These are phyloP conservation scores for Salvia splendens DNA, from an alignment of 257 asterid genomes.

Conservation along the genomic window DNA sequence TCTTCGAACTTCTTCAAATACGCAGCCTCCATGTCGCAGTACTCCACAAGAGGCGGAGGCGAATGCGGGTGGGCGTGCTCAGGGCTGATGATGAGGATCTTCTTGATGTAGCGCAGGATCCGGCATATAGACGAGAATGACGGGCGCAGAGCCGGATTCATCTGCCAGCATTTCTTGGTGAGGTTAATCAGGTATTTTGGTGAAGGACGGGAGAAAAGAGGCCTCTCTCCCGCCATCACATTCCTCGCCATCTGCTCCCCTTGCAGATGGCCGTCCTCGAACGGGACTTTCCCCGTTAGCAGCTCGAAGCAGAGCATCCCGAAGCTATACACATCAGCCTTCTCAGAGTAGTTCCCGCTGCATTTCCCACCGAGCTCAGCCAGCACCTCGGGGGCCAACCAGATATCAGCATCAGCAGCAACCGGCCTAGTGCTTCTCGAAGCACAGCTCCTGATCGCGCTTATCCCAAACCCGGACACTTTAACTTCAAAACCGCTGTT, in stretches of 20 bases:
- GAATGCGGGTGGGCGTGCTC: slow-evolving; percentile 78
- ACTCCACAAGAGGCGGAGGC: slow-evolving; percentile 82
- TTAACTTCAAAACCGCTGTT: slow-evolving; percentile 59
- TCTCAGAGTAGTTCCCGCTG: slow-evolving; percentile 49
- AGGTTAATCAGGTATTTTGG: slow-evolving; percentile 71
- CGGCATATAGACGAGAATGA: slow-evolving; percentile 74
- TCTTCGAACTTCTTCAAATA: slow-evolving; percentile 48
- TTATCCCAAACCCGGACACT: slow-evolving; percentile 60
- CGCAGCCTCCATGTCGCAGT: slow-evolving; percentile 66
- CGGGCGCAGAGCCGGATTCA: slow-evolving; percentile 62
- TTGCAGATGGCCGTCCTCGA: slow-evolving; percentile 69
- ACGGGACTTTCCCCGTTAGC: slow-evolving; percentile 77
- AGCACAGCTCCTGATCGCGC: slow-evolving; percentile 41
- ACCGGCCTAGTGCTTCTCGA: slow-evolving; percentile 37
- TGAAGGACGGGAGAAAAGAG: slow-evolving; percentile 75
- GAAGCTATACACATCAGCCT: slow-evolving; percentile 84
- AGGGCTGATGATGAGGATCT: slow-evolving; percentile 63
- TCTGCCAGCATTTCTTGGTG: slow-evolving; percentile 86
- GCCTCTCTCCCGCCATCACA: slow-evolving; percentile 80
- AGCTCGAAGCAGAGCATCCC: slow-evolving; percentile 87
- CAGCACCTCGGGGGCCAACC: slow-evolving; percentile 84
- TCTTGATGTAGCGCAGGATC: slow-evolving; percentile 73
- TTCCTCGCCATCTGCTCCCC: slow-evolving; percentile 74
- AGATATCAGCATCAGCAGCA: slow-evolving; percentile 52
- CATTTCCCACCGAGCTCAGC: slow-evolving; percentile 52